Percentiles rank a stretch among this genome's conserved stretches.
These are phyloP conservation scores for Quercus engelmannii DNA, from an alignment of 306 rosid genomes.

Conservation along the genomic window DNA sequence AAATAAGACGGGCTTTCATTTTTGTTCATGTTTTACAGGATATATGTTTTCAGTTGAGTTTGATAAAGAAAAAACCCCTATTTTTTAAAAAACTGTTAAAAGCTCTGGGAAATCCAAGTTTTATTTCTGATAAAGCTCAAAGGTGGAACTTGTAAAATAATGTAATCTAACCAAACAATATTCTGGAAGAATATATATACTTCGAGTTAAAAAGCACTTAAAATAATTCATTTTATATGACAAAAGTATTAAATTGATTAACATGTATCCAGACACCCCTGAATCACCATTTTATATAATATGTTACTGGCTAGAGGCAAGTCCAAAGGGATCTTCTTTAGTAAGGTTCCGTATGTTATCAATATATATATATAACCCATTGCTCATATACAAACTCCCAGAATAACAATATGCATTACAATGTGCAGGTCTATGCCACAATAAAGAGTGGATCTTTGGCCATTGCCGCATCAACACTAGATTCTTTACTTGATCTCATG, in stretches of 20 bases:
- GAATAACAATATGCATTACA: neutral
- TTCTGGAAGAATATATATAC: neutral
- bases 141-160: no score
- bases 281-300: neutral
- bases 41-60: no score
- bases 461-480: conserved; percentile 58
- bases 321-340: no score
- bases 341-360: no score
- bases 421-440: conserved; percentile 50
- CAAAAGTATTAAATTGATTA: neutral
- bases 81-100: no score
- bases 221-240: neutral
- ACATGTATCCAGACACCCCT: neutral
- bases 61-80: no score
- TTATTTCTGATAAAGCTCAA: no score
- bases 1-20: no score
- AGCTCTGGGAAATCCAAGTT: no score
- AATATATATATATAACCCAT: neutral
- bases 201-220: neutral
- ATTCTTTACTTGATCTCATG: conserved; percentile 59
- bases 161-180: neutral
- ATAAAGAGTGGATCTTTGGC: conserved; percentile 54
- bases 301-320: neutral
- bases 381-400: neutral
- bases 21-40: no score